A percentile compares a stretch with the other conserved stretches of the same genome.
These are phyloP conservation scores for Cymbidium sinense DNA, from an alignment of 106 monocot species.

Conservation along the genomic window DNA sequence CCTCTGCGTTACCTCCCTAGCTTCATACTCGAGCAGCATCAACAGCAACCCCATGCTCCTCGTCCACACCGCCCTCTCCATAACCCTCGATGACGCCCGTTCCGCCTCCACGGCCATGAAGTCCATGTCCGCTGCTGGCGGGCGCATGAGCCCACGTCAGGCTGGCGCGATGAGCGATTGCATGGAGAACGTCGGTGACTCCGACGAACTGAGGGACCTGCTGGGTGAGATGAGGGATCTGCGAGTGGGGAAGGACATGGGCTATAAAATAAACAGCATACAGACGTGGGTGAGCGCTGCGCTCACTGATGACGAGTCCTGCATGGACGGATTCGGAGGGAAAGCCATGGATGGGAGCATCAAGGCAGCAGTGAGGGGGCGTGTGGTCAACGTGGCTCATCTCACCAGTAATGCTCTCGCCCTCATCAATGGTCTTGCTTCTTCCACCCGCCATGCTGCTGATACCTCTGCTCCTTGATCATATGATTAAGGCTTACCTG, in stretches of 20 bases:
- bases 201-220: neutral
- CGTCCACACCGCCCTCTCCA: slow-evolving; percentile 17
- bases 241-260: neutral
- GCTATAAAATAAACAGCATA: neutral
- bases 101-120: neutral
- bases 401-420: slow-evolving; percentile 28
- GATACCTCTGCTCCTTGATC: too few species aligned
- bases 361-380: neutral
- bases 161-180: slow-evolving; percentile 5
- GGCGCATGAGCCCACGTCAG: neutral
- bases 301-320: neutral
- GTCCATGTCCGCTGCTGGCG: too few species aligned
- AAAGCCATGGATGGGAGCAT: neutral
- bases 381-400: neutral
- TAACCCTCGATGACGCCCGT: slow-evolving; percentile 7
- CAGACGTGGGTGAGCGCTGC: neutral
- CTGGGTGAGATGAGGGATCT: neutral
- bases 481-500: too few species aligned
- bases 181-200: neutral
- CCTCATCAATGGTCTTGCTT: slow-evolving; percentile 6
- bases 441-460: too few species aligned
- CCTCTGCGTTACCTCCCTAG: slow-evolving; percentile 19
- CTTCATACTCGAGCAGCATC: slow-evolving; percentile 10
- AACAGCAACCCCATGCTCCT: neutral
- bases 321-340: neutral